A percentile compares a stretch with the other conserved stretches of the same genome.
Evolutionary conservation across 2,329 filamentous ascomycete species (phyloP).

Genomic region (Nothopassalora personata): DNA sequence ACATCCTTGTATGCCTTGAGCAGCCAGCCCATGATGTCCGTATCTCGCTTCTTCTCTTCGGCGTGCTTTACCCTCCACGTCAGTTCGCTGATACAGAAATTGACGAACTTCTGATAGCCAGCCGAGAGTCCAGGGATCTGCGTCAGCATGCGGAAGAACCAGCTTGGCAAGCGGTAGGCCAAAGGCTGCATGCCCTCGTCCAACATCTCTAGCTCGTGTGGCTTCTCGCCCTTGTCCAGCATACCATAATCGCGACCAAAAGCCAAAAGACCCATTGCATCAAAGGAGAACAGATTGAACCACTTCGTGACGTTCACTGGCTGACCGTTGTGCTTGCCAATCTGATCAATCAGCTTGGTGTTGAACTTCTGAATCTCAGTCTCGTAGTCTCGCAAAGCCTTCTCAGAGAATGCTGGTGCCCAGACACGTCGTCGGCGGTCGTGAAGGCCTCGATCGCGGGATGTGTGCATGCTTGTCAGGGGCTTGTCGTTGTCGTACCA

Average conservation of each 20-base stretch:
- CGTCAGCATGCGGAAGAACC: slow-evolving; percentile 34
- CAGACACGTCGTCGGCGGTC: slow-evolving; percentile 40
- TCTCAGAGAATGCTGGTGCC: slow-evolving; percentile 40
- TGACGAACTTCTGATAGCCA: slow-evolving; percentile 35
- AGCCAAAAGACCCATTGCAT: slow-evolving; percentile 44
- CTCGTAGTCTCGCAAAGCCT: slow-evolving; percentile 40
- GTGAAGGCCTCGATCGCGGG: slow-evolving; percentile 35
- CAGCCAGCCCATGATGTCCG: slow-evolving; percentile 32
- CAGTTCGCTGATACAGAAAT: slow-evolving; percentile 35
- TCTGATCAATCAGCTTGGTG: slow-evolving; percentile 32
- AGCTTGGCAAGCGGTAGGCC: slow-evolving; percentile 29
- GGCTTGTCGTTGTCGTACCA: slow-evolving; percentile 39
- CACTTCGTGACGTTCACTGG: slow-evolving; percentile 38
- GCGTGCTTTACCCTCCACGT: slow-evolving; percentile 31
- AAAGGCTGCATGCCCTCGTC: slow-evolving; percentile 32
- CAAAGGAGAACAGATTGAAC: slow-evolving; percentile 42
- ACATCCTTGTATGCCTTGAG: slow-evolving; percentile 29
- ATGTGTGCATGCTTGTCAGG: slow-evolving; percentile 36
- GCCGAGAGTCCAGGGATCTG: slow-evolving; percentile 33
- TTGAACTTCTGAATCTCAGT: slow-evolving; percentile 35
- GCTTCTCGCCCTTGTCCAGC: slow-evolving; percentile 32
- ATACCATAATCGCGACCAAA: slow-evolving; percentile 42
- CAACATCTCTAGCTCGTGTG: slow-evolving; percentile 37
- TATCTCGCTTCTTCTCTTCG: slow-evolving; percentile 16
- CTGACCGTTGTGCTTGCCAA: slow-evolving; percentile 26